Conservation (phyloP, 139 green algal genomes). For the Chloropicon primus region DNA sequence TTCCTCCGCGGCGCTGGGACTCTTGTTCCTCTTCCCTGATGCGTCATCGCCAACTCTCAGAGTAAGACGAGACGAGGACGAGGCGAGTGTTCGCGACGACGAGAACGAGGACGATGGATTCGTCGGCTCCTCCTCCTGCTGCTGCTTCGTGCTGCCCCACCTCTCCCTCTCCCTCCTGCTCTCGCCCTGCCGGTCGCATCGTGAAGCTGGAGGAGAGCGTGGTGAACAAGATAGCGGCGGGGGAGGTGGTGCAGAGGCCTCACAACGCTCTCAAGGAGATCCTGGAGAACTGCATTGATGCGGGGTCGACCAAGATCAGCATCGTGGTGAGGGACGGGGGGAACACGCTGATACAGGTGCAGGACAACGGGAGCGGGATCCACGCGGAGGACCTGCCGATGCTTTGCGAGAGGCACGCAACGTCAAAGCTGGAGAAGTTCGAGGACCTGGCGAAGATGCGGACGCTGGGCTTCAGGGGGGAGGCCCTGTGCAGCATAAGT, state of each 20-base stretch:
- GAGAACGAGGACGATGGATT: too few species aligned
- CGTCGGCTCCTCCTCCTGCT: too few species aligned
- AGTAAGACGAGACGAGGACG: too few species aligned
- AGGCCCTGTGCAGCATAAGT: conserved; percentile 80
- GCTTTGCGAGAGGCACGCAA: conserved; percentile 80
- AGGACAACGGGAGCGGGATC: conserved; percentile 84
- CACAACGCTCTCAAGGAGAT: conserved; percentile 87
- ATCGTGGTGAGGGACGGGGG: conserved; percentile 84
- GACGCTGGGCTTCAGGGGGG: conserved; percentile 88
- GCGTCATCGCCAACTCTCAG: too few species aligned
- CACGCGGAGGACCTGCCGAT: conserved; percentile 63
- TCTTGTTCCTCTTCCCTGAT: too few species aligned
- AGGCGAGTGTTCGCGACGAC: too few species aligned
- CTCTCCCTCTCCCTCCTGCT: too few species aligned
- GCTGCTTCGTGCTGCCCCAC: too few species aligned
- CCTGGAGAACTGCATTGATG: conserved; percentile 91
- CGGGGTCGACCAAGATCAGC: conserved; percentile 49
- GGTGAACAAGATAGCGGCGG: conserved; percentile 89
- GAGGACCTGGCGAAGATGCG: conserved; percentile 71
- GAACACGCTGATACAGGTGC: conserved; percentile 78
- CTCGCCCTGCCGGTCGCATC: conserved; percentile 20
- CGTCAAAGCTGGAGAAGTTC: conserved; percentile 78
- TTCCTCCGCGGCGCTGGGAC: too few species aligned
- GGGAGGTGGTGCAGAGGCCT: conserved; percentile 80
- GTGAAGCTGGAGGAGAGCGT: conserved; percentile 51